A percentile compares a stretch with the other conserved stretches of the same genome.
These are phyloP conservation scores for Claviceps purpurea DNA, from an alignment of 2,329 filamentous ascomycete species.

Conservation along the genomic window DNA sequence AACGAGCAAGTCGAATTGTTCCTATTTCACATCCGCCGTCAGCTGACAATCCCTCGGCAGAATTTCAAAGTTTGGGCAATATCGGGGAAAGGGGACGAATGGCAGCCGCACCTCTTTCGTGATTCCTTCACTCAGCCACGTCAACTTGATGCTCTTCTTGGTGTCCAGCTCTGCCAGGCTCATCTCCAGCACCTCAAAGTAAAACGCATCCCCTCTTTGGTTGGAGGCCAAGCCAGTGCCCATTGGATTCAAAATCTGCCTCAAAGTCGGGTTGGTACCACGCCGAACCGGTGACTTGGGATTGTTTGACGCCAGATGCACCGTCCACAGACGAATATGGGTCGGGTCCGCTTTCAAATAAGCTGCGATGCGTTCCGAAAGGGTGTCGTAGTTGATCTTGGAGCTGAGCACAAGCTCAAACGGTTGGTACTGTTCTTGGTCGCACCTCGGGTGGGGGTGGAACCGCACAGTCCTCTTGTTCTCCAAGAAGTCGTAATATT, in stretches of 20 bases:
- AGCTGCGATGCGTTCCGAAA: slow-evolving; percentile 72
- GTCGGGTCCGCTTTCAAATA: slow-evolving; percentile 66
- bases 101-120: slow-evolving; percentile 58
- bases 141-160: slow-evolving; percentile 75
- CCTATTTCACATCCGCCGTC: slow-evolving; percentile 29
- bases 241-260: slow-evolving; percentile 63
- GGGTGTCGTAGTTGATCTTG: slow-evolving; percentile 80
- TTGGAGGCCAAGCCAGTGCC: slow-evolving; percentile 51
- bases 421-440: slow-evolving; percentile 42
- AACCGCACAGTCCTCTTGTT: slow-evolving; percentile 74
- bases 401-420: slow-evolving; percentile 73
- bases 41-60: neutral
- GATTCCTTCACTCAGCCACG: slow-evolving; percentile 78
- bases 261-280: slow-evolving; percentile 53
- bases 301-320: slow-evolving; percentile 63
- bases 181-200: slow-evolving; percentile 89
- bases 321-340: slow-evolving; percentile 82
- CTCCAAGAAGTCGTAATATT: slow-evolving; percentile 88
- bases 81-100: neutral
- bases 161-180: slow-evolving; percentile 86
- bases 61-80: too few species aligned
- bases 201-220: slow-evolving; percentile 66
- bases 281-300: slow-evolving; percentile 70
- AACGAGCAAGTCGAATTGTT: slow-evolving; percentile 70
- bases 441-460: slow-evolving; percentile 50